Conservation (phyloP, 208 protist genomes). For the Crithidia bombi region DNA sequence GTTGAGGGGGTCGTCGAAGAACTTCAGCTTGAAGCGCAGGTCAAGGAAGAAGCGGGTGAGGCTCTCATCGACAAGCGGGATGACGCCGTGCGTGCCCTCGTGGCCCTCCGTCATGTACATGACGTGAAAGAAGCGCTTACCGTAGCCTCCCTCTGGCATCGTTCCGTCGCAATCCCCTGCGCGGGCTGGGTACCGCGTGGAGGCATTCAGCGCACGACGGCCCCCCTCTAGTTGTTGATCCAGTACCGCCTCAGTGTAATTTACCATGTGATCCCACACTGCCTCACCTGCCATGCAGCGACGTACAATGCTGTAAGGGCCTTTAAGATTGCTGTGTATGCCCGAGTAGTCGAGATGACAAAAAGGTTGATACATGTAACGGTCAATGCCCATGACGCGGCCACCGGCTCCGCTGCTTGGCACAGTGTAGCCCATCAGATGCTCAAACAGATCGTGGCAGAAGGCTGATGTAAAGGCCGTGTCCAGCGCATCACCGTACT, state of each 20-base stretch:
- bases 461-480: constrained; percentile 45
- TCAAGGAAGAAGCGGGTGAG: constrained; percentile 57
- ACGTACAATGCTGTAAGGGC: constrained; percentile 62
- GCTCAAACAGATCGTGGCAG: constrained; percentile 50
- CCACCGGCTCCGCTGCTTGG: constrained; percentile 39
- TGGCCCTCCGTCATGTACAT: constrained; percentile 69
- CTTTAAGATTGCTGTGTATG: constrained; percentile 50
- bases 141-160: constrained; percentile 5
- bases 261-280: constrained; percentile 63
- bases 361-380: constrained; percentile 61
- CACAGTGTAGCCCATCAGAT: constrained; percentile 23
- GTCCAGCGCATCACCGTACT: constrained; percentile 43
- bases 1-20: constrained; percentile 75
- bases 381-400: constrained; percentile 36
- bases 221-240: constrained; percentile 32
- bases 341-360: constrained; percentile 63
- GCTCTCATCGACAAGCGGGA: constrained; percentile 54
- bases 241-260: constrained; percentile 52
- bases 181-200: not conserved
- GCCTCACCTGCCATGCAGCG: constrained; percentile 58
- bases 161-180: not conserved
- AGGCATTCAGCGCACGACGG: not conserved
- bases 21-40: constrained; percentile 41
- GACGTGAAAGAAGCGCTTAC: constrained; percentile 56
- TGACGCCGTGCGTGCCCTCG: constrained; percentile 58